These are phyloP conservation scores for Parasitella parasitica DNA, from an alignment of 371 early-diverging fungal genomes.

Conservation along the genomic window DNA sequence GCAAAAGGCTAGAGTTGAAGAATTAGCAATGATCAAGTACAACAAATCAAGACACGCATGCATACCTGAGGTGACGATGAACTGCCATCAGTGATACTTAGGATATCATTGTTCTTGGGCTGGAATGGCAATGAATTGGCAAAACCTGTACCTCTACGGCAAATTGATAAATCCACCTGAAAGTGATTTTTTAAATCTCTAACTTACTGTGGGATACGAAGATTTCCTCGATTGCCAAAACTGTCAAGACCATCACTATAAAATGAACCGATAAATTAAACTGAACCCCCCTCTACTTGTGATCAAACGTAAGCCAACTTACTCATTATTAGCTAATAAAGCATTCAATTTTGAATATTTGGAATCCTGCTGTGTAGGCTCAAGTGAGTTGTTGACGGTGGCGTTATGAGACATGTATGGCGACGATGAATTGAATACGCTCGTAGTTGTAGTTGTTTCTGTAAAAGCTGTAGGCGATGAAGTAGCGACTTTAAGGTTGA, in stretches of 20 bases:
- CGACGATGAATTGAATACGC: not conserved
- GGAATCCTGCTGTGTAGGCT: slow-evolving; percentile 4
- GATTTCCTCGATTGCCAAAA: slow-evolving; percentile 53
- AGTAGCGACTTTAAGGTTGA: not conserved
- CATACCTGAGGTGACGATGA: not conserved
- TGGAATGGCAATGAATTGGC: not conserved
- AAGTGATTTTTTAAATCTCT: no score
- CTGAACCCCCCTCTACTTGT: not conserved
- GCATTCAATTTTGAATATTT: slow-evolving; percentile 26
- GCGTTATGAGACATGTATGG: not conserved
- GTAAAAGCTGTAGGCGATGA: not conserved
- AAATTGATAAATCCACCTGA: not conserved
- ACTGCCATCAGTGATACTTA: not conserved
- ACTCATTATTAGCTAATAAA: slow-evolving; percentile 27
- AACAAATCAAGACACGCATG: no score
- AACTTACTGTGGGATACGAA: slow-evolving; percentile 55
- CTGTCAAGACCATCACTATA: slow-evolving; percentile 57
- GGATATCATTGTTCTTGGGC: not conserved
- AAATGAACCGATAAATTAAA: not conserved
- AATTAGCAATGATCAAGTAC: not conserved
- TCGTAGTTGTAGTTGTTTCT: not conserved
- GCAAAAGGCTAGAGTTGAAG: not conserved
- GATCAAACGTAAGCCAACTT: not conserved
- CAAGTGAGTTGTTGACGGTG: not conserved
- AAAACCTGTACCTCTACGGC: slow-evolving; percentile 26